phyloP scores from a whole-genome alignment of 495 filamentous ascomycete species.

The Penicillium coffeae region DNA sequence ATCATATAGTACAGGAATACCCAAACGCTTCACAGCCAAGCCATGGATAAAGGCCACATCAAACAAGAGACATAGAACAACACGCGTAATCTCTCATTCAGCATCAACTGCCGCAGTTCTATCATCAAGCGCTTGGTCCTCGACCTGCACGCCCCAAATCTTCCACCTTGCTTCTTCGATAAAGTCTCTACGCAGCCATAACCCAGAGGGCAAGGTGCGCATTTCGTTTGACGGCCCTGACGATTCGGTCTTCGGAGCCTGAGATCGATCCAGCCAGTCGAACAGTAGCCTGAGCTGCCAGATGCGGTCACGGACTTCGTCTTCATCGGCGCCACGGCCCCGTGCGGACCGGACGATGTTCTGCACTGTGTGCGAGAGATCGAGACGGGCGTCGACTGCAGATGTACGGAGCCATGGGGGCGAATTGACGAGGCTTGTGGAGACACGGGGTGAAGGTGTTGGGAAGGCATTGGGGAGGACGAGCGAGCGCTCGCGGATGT shows the following conservation, averaged over 20 bases:
- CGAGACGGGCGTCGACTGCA: slow-evolving; percentile 73
- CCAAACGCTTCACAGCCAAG: neutral
- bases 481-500: slow-evolving; percentile 70
- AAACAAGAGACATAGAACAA: neutral
- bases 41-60: neutral
- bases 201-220: slow-evolving; percentile 16
- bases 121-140: slow-evolving; percentile 54
- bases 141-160: slow-evolving; percentile 55
- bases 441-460: slow-evolving; percentile 17
- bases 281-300: slow-evolving; percentile 76
- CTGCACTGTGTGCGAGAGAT: slow-evolving; percentile 60
- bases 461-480: slow-evolving; percentile 61
- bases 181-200: slow-evolving; percentile 42
- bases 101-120: slow-evolving; percentile 20
- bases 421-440: slow-evolving; percentile 34
- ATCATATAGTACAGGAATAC: slow-evolving; percentile 17
- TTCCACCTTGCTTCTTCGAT: slow-evolving; percentile 43
- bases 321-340: slow-evolving; percentile 34
- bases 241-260: slow-evolving; percentile 29
- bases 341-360: slow-evolving; percentile 47
- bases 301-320: slow-evolving; percentile 57
- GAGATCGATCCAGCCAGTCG: slow-evolving; percentile 65
- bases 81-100: slow-evolving; percentile 1
- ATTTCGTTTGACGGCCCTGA: slow-evolving; percentile 32
- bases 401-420: slow-evolving; percentile 52